phyloP scores from a whole-genome alignment of 352 stramenopile species.

The Pythium myriotylum region DNA sequence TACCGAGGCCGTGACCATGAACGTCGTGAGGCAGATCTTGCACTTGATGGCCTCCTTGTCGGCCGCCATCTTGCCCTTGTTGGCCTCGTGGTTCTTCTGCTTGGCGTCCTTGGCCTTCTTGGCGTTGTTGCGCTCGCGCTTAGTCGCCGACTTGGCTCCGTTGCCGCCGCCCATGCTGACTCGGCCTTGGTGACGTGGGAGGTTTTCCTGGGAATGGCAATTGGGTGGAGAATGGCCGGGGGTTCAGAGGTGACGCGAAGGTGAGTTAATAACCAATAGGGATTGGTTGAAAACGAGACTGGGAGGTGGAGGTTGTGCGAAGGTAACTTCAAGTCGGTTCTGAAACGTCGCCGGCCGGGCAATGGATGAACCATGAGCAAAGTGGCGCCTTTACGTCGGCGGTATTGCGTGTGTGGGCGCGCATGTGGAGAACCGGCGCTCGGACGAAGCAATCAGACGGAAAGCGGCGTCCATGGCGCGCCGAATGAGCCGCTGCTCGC shows the following conservation, averaged over 20 bases:
- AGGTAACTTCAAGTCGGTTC: conserved; percentile 21
- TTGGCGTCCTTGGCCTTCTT: conserved; percentile 89
- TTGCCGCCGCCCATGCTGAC: conserved; percentile 82
- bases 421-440: neutral
- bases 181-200: neutral
- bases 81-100: conserved; percentile 77
- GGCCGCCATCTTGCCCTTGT: conserved; percentile 83
- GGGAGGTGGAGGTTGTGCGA: conserved; percentile 11
- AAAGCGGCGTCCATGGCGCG: conserved; percentile 1
- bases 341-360: conserved; percentile 17
- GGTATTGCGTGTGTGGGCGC: conserved; percentile 29
- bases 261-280: neutral
- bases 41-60: conserved; percentile 81
- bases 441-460: neutral
- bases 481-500: neutral
- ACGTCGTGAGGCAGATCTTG: conserved; percentile 89
- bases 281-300: conserved; percentile 15
- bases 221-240: conserved; percentile 22
- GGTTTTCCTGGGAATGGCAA: conserved; percentile 1
- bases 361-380: conserved; percentile 13
- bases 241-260: conserved; percentile 16
- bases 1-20: conserved; percentile 86
- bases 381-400: conserved; percentile 16
- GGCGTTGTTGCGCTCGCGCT: conserved; percentile 80
- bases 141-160: conserved; percentile 77